A percentile compares a stretch with the other conserved stretches of the same genome.
Conservation (phyloP, 805 yeast species). For the Starmerella etchellsii region DNA sequence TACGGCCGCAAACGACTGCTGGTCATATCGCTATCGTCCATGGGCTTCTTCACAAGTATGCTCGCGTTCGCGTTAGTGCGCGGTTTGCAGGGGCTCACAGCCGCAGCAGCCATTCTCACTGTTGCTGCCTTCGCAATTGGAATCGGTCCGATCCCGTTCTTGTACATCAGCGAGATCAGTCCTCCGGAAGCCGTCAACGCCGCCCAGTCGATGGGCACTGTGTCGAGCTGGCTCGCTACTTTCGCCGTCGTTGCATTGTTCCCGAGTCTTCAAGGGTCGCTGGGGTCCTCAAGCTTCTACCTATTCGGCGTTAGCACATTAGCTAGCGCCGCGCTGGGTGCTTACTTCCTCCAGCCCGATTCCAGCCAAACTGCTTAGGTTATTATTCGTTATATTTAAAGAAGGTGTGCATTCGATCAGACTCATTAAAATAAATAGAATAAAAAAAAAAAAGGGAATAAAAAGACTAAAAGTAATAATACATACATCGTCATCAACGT, state of each 20-base stretch:
- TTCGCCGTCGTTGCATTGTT: conserved; percentile 62
- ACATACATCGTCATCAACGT: background rate
- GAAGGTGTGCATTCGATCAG: too few species aligned
- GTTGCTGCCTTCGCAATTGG: conserved; percentile 85
- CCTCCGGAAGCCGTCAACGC: conserved; percentile 64
- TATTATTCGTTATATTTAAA: too few species aligned
- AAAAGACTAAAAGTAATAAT: background rate
- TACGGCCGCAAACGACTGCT: conserved; percentile 66
- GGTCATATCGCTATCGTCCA: conserved; percentile 47
- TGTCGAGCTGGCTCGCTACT: conserved; percentile 84
- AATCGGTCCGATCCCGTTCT: conserved; percentile 89
- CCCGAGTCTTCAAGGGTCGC: conserved; percentile 49
- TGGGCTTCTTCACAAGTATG: conserved; percentile 52
- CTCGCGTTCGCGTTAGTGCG: conserved; percentile 54
- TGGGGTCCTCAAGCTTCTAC: conserved; percentile 72
- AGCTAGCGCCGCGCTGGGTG: conserved; percentile 31
- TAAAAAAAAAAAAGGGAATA: background rate
- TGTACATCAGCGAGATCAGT: conserved; percentile 78
- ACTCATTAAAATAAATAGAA: too few species aligned
- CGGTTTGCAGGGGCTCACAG: conserved; percentile 38
- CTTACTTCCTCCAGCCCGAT: conserved; percentile 4
- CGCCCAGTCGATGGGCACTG: conserved; percentile 89
- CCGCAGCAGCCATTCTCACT: conserved; percentile 54
- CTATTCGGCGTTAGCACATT: conserved; percentile 41
- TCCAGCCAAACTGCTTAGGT: too few species aligned